Base-by-base conservation (phyloP, 2,329 filamentous ascomycete genomes). In the Arthroderma sp. region DNA sequence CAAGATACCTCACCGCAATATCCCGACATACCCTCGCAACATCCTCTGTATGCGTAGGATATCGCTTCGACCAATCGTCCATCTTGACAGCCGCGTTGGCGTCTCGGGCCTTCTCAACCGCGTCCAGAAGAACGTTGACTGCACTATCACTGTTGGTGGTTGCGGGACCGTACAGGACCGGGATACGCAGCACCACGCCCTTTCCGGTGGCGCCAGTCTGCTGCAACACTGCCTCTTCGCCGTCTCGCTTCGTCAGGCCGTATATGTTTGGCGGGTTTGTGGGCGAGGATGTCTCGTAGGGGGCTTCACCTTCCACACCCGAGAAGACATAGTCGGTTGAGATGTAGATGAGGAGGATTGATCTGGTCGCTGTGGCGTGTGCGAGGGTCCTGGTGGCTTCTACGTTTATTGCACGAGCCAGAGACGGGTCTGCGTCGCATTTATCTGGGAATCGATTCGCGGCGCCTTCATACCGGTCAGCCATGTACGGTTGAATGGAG, bases 11-110 rank as follows among this genome's bases (percentile, higher is more conserved):
- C 60, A 76, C 77, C 1, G 86, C 81, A 52, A 93, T 75, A 63
- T 94, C 88, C 61, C 83, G 78, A 65, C 84, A 87, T 49, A 95
- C 87, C 39, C 91, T 79, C 17, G 79, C 89, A 17, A 95, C 85
- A 66, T 95, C 91, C 67, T 89, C 85, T 0, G 89, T 95, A 68
- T 93, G 93, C 6, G 90, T 95, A 7, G 90, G 90, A 73, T 88
- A 95, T 28, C 90, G 81, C 54, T 87, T 74, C 1, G 87, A 84
- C 83, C 88, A 95, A 69, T 94, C 84, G 66, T 95, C 90, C 83
- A 95, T 91, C 67, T 81, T 84, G 41, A 90, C 76, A 58, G 78
- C 79, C 1, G 77, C 76, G 4, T 76, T 80, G 38, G 63, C 44
- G 9, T 83, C 80, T 68, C 91, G 86, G 0, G 83, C 80, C 68